These are phyloP conservation scores for Cladosporium oxysporum DNA, from an alignment of 2,329 filamentous ascomycete species.

Conservation along the genomic window DNA sequence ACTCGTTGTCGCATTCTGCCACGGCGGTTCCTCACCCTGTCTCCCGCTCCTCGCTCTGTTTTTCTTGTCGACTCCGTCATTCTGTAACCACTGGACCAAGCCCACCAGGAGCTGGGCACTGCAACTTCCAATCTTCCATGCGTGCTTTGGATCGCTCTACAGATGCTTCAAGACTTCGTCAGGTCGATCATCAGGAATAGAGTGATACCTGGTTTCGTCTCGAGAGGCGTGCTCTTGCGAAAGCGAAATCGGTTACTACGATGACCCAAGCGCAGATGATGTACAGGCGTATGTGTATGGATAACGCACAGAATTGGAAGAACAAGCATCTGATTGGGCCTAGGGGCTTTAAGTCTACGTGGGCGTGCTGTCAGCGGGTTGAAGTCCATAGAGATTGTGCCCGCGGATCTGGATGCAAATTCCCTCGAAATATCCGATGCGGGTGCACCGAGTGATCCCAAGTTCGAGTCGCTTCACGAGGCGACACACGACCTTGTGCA, in stretches of 20 bases:
- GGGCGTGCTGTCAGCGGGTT: no score
- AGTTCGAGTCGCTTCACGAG: background rate
- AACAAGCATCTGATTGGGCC: background rate
- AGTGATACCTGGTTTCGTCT: background rate
- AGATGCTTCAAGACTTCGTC: background rate
- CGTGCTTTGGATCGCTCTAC: background rate
- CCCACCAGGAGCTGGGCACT: background rate
- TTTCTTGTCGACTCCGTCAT: background rate
- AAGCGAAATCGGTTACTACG: background rate
- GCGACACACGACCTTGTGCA: background rate
- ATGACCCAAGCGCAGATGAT: background rate
- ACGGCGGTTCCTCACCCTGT: background rate
- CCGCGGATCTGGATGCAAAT: no score
- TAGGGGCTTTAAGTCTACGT: no score
- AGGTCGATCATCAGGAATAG: background rate
- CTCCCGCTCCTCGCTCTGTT: background rate
- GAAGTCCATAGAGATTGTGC: no score
- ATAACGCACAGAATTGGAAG: background rate
- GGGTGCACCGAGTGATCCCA: background rate
- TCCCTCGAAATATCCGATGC: no score
- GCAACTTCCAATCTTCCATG: background rate
- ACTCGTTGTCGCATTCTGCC: no score
- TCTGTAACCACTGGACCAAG: background rate
- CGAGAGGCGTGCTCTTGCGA: background rate
- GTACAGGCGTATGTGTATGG: background rate